Conservation (phyloP, 2,329 filamentous ascomycete genomes). For the Gnomoniopsis sp. region DNA sequence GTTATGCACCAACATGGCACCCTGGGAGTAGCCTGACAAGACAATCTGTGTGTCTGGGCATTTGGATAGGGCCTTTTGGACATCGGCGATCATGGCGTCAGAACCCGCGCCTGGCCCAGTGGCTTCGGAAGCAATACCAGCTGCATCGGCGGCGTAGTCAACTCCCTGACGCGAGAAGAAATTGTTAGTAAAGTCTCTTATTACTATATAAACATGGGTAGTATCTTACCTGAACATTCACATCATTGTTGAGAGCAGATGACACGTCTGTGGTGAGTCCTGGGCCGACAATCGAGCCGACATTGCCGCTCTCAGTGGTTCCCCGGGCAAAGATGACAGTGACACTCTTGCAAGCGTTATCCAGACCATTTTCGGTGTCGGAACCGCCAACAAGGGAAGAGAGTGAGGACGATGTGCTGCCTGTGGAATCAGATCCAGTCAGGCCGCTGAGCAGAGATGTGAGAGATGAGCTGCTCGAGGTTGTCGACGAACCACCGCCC, state of each 20-base stretch:
- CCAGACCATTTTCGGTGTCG: neutral
- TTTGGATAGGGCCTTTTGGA: conserved; percentile 23
- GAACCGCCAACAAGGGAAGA: too few species aligned
- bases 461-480: neutral
- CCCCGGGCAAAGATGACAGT: conserved; percentile 28
- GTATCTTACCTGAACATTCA: conserved; percentile 20
- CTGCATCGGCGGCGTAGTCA: conserved; percentile 22
- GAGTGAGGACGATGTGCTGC: neutral
- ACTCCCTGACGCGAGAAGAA: conserved; percentile 19
- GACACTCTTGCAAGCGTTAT: conserved; percentile 14
- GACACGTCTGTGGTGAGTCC: conserved; percentile 20
- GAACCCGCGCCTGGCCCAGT: conserved; percentile 41
- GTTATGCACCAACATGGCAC: conserved; percentile 26
- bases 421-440: too few species aligned
- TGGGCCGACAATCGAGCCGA: conserved; percentile 25
- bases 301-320: conserved; percentile 24
- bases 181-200: neutral
- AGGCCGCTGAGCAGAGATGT: neutral
- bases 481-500: too few species aligned
- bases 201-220: neutral
- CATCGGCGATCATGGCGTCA: conserved; percentile 36
- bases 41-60: conserved; percentile 39
- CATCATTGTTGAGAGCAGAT: conserved; percentile 10
- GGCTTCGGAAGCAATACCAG: conserved; percentile 20
- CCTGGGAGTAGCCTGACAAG: conserved; percentile 35